phyloP scores from a whole-genome alignment of 2,329 filamentous ascomycete genomes.

The Fusarium hostae region DNA sequence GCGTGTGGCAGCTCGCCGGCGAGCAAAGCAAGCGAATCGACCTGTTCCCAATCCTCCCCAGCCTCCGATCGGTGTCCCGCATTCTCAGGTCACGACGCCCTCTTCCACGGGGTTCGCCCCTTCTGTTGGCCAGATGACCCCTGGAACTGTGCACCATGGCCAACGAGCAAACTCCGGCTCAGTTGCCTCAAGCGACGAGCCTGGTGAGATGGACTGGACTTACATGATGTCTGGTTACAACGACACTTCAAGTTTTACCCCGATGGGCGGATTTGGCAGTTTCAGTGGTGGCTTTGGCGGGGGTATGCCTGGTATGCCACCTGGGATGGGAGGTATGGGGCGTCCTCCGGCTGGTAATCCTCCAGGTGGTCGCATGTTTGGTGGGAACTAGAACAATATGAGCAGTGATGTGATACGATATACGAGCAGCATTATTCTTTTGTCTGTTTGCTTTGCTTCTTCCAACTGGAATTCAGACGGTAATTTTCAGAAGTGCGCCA shows the following conservation, averaged over 20 bases:
- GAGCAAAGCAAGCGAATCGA: constrained; percentile 46
- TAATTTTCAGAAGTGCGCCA: neutral
- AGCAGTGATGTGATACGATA: constrained; percentile 2
- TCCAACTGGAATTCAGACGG: neutral
- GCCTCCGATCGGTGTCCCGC: constrained; percentile 43
- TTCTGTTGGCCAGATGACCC: constrained; percentile 38
- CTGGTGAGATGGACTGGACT: constrained; percentile 60
- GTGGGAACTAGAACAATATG: constrained; percentile 32
- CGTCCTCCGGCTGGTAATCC: constrained; percentile 21
- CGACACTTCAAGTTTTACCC: constrained; percentile 47
- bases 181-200: constrained; percentile 44
- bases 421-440: neutral
- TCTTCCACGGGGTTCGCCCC: constrained; percentile 50
- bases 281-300: constrained; percentile 44
- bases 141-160: constrained; percentile 12
- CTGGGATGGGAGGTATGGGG: constrained; percentile 33
- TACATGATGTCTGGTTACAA: constrained; percentile 58
- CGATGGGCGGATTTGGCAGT: constrained; percentile 45
- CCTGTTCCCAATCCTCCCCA: constrained; percentile 36
- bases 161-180: constrained; percentile 30
- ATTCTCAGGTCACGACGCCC: constrained; percentile 32
- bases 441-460: neutral
- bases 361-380: constrained; percentile 45
- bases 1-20: constrained; percentile 52
- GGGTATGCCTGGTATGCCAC: constrained; percentile 36